Evolutionary conservation across 139 green algal species (phyloP).

Genomic region (Spirogloea muscicola): DNA sequence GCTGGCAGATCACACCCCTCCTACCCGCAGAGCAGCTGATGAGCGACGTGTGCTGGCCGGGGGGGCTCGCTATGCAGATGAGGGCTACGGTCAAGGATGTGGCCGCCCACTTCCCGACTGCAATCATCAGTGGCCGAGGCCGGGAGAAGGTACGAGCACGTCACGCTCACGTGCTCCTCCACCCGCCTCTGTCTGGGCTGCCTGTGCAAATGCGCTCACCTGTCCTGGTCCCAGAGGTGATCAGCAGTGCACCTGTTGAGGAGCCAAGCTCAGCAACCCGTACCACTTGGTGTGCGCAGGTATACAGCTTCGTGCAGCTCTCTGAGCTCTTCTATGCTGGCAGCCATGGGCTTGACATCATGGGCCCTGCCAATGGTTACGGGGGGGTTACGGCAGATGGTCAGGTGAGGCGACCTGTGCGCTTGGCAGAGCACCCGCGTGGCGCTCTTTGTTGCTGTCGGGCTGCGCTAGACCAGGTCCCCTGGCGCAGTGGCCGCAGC

Average conservation of each 20-base stretch:
- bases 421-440: too few species aligned
- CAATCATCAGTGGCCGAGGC: conserved; percentile 88
- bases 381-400: too few species aligned
- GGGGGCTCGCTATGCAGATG: conserved; percentile 52
- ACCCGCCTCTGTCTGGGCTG: too few species aligned
- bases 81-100: conserved; percentile 67
- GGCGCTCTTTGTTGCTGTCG: too few species aligned
- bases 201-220: too few species aligned
- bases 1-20: background rate
- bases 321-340: conserved; percentile 94
- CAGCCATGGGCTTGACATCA: conserved; percentile 96
- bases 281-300: conserved; percentile 37
- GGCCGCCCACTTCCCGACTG: conserved; percentile 80
- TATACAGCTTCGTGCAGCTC: conserved; percentile 89
- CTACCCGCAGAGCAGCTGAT: background rate
- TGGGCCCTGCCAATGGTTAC: conserved; percentile 60
- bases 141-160: conserved; percentile 79
- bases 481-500: too few species aligned
- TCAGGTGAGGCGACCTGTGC: too few species aligned
- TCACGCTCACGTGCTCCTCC: too few species aligned
- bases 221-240: too few species aligned
- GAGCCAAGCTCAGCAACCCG: too few species aligned
- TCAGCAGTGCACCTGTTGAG: too few species aligned
- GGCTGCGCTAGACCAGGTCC: too few species aligned
- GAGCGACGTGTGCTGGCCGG: background rate